These are phyloP conservation scores for Achaetomium macrosporum DNA, from an alignment of 2,329 filamentous ascomycete species.

Conservation along the genomic window DNA sequence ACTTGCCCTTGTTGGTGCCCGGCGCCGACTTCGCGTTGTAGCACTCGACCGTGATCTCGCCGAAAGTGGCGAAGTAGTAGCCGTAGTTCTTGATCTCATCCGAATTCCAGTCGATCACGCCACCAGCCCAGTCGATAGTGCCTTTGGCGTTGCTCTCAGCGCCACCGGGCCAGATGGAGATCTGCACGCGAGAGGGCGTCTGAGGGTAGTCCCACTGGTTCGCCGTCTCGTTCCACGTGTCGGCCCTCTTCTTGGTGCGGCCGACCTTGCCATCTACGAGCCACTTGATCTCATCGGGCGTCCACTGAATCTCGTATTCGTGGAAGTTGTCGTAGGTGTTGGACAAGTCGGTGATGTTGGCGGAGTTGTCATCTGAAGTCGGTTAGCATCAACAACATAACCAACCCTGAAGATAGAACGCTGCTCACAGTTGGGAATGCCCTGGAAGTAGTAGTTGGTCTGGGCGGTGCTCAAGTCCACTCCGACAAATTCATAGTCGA, in stretches of 20 bases:
- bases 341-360: conserved; percentile 54
- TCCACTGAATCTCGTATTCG: conserved; percentile 91
- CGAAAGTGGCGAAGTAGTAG: conserved; percentile 82
- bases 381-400: neutral
- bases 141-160: conserved; percentile 70
- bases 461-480: conserved; percentile 70
- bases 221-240: conserved; percentile 80
- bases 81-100: conserved; percentile 73
- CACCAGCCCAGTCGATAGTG: conserved; percentile 88
- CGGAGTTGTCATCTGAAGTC: conserved; percentile 65
- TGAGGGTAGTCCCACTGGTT: conserved; percentile 86
- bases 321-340: conserved; percentile 76
- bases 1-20: conserved; percentile 62
- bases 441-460: conserved; percentile 97
- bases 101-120: conserved; percentile 79
- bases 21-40: conserved; percentile 59
- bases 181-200: conserved; percentile 81
- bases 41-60: conserved; percentile 77
- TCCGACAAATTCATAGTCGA: conserved; percentile 94
- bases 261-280: conserved; percentile 72
- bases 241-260: conserved; percentile 65
- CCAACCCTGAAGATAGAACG: conserved; percentile 20
- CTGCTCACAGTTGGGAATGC: conserved; percentile 76
- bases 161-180: conserved; percentile 95
- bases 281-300: conserved; percentile 80